A percentile compares a stretch with the other conserved stretches of the same genome.
phyloP scores from a whole-genome alignment of 164 flowering plant genomes.

The Cinnamomum chago region DNA sequence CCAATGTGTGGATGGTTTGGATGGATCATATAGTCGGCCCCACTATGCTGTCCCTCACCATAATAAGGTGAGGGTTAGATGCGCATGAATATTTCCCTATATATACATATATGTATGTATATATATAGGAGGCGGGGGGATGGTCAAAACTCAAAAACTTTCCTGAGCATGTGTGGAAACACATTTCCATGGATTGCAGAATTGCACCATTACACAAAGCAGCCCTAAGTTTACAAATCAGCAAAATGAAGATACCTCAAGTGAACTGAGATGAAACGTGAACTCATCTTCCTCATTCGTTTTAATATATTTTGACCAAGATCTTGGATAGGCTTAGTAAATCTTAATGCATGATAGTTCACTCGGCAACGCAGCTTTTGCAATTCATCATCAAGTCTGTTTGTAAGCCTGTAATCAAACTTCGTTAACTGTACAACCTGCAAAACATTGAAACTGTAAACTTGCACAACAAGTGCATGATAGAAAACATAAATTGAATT shows the following conservation, averaged over 20 bases:
- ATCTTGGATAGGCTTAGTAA: conserved; percentile 66
- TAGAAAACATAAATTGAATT: not conserved
- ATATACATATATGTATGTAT: no score
- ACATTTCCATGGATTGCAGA: not conserved
- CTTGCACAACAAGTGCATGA: not conserved
- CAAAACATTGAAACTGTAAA: conserved; percentile 13
- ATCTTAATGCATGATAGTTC: conserved; percentile 86
- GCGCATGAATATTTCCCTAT: no score
- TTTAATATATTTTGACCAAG: conserved; percentile 66
- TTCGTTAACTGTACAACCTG: conserved; percentile 96
- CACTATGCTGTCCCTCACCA: no score
- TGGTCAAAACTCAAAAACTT: not conserved
- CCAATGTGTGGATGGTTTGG: no score
- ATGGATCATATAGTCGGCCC: no score
- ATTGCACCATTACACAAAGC: not conserved
- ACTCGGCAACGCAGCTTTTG: conserved; percentile 94
- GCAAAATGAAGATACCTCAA: conserved; percentile 23
- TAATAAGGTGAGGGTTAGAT: no score
- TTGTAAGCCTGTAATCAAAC: conserved; percentile 94
- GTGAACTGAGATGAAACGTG: conserved; percentile 83
- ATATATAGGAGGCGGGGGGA: not conserved
- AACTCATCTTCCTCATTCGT: conserved; percentile 66
- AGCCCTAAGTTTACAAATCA: not conserved
- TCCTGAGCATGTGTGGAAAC: not conserved
- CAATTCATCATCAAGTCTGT: conserved; percentile 62